Conservation (phyloP, 2,329 filamentous ascomycete species). For the Aureobasidium leucospermi region DNA sequence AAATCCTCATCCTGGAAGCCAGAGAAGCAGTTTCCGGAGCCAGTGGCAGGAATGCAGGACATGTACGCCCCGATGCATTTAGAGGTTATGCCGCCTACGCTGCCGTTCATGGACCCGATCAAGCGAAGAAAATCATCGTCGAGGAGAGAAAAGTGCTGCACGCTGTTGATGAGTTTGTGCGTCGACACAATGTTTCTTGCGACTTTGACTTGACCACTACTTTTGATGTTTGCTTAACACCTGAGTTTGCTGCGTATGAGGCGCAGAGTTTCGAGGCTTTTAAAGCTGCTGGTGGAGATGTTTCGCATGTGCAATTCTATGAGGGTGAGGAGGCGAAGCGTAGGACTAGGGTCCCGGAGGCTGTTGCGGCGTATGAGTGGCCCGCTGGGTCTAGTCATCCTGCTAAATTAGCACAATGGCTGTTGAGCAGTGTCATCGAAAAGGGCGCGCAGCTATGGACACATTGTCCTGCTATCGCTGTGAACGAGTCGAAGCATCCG, state of each 20-base stretch:
- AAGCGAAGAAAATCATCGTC: constrained; percentile 40
- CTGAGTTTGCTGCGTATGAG: constrained; percentile 40
- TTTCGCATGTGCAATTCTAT: constrained; percentile 35
- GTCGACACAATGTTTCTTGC: constrained; percentile 34
- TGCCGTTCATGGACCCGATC: constrained; percentile 35
- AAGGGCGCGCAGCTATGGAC: constrained; percentile 38
- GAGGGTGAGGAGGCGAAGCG: constrained; percentile 33
- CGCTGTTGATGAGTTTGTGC: constrained; percentile 36
- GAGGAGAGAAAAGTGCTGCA: constrained; percentile 38
- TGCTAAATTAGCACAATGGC: constrained; percentile 44
- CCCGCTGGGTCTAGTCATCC: constrained; percentile 44
- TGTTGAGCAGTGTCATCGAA: constrained; percentile 32
- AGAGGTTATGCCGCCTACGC: constrained; percentile 41
- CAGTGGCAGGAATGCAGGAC: constrained; percentile 39
- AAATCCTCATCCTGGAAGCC: constrained; percentile 38
- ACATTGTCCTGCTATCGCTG: constrained; percentile 32
- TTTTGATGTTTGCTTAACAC: constrained; percentile 43
- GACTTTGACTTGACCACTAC: constrained; percentile 42
- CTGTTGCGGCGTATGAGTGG: constrained; percentile 45
- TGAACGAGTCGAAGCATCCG: constrained; percentile 17
- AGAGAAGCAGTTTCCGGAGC: constrained; percentile 40
- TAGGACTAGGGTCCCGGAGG: constrained; percentile 32
- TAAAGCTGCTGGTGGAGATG: constrained; percentile 36
- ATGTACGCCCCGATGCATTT: constrained; percentile 41
- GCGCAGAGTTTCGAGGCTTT: constrained; percentile 34